Evolutionary conservation across 169 alveolate species (phyloP).

Genomic region (Eimeria brunetti): DNA sequence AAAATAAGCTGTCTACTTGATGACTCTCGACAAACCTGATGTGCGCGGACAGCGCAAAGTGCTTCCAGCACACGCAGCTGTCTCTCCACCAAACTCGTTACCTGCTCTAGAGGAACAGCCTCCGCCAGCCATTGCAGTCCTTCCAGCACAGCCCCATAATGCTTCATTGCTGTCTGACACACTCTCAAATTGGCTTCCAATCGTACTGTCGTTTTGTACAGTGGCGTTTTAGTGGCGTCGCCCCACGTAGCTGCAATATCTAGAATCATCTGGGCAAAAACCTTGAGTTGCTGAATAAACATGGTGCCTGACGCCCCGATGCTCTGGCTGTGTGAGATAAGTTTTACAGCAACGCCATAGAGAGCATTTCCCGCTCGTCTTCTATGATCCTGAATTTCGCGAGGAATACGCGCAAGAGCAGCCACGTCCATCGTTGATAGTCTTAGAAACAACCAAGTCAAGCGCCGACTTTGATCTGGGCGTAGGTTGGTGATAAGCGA

Average conservation of each 20-base stretch:
- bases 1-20: not conserved
- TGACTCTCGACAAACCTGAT: not conserved
- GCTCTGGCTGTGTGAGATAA: not conserved
- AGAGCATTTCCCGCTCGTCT: not conserved
- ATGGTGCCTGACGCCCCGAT: not conserved
- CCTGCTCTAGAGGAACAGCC: not conserved
- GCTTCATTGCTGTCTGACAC: not conserved
- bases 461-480: too few species aligned
- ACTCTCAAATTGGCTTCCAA: not conserved
- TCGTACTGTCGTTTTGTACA: not conserved
- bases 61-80: not conserved
- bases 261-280: not conserved
- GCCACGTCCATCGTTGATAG: not conserved
- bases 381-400: not conserved
- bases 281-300: not conserved
- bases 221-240: not conserved
- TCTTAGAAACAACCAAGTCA: not conserved
- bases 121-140: not conserved
- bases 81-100: not conserved
- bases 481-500: not conserved
- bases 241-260: not conserved
- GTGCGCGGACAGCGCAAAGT: not conserved
- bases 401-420: not conserved
- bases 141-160: constrained; percentile 1
- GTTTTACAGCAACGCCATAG: not conserved